Percentiles rank a stretch among this genome's conserved stretches.
These are phyloP conservation scores for Coffea canephora DNA, from an alignment of 257 asterid species.

Conservation along the genomic window DNA sequence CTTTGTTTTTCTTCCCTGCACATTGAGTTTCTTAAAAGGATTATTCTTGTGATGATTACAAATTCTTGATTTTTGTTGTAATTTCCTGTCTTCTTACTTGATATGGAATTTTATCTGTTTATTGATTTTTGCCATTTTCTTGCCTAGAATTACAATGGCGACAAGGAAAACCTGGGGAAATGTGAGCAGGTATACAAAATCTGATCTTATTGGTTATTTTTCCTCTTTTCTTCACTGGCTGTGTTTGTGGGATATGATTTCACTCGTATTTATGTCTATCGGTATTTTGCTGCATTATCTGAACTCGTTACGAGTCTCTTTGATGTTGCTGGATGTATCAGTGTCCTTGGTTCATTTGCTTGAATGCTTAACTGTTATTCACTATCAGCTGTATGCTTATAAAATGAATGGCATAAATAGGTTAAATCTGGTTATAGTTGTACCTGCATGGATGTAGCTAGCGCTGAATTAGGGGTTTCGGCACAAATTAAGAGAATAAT, in stretches of 20 bases:
- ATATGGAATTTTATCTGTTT: not conserved
- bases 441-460: not conserved
- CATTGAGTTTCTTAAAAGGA: not conserved
- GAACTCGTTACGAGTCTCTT: not conserved
- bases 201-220: constrained; percentile 18
- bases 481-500: not conserved
- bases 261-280: not conserved
- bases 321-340: not conserved
- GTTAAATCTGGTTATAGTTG: not conserved
- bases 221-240: not conserved
- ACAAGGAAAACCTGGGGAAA: constrained; percentile 84
- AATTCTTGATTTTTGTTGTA: not conserved
- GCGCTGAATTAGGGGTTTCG: not conserved
- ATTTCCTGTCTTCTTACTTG: not conserved
- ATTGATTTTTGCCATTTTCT: constrained; percentile 21
- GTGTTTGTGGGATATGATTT: not conserved
- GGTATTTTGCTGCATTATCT: not conserved
- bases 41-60: not conserved
- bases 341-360: not conserved
- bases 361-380: not conserved
- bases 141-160: constrained; percentile 75
- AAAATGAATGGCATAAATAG: not conserved
- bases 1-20: not conserved
- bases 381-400: not conserved
- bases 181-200: constrained; percentile 82